Percentiles rank a stretch among this genome's conserved stretches.
These are phyloP conservation scores for Fraxinus xanthoxyloides DNA, from an alignment of 305 asterid species.

Conservation along the genomic window DNA sequence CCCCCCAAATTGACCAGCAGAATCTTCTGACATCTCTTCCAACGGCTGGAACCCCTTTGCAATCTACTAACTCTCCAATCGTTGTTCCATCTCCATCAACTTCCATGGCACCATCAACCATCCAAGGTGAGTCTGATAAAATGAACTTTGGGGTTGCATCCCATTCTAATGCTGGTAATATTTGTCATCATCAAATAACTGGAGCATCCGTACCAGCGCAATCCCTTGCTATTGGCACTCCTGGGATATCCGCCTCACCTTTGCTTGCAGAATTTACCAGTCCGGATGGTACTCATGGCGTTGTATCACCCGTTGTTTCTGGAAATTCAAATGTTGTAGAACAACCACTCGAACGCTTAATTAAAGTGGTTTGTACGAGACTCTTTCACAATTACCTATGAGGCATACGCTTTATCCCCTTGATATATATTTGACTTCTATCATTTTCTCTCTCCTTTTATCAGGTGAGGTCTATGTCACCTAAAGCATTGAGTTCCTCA, in stretches of 20 bases:
- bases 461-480: constrained; percentile 79
- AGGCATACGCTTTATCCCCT: constrained; percentile 6
- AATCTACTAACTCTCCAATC: constrained; percentile 80
- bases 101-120: constrained; percentile 87
- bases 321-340: constrained; percentile 64
- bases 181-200: constrained; percentile 52
- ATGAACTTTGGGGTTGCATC: constrained; percentile 57
- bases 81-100: constrained; percentile 86
- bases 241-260: constrained; percentile 98
- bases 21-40: constrained; percentile 51
- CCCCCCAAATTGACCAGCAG: constrained; percentile 84
- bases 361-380: constrained; percentile 59
- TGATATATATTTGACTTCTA: neutral
- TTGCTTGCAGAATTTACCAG: constrained; percentile 86
- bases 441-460: constrained; percentile 13
- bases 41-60: constrained; percentile 85
- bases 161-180: constrained; percentile 62
- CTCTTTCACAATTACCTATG: constrained; percentile 16
- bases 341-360: constrained; percentile 82
- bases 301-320: constrained; percentile 53
- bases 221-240: constrained; percentile 93
- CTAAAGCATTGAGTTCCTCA: constrained; percentile 68
- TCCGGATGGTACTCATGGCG: constrained; percentile 78
- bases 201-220: constrained; percentile 65
- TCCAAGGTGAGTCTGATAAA: constrained; percentile 90